Base-by-base conservation (phyloP, 2,329 filamentous ascomycete genomes). In the Fusarium solani-melongenae region DNA sequence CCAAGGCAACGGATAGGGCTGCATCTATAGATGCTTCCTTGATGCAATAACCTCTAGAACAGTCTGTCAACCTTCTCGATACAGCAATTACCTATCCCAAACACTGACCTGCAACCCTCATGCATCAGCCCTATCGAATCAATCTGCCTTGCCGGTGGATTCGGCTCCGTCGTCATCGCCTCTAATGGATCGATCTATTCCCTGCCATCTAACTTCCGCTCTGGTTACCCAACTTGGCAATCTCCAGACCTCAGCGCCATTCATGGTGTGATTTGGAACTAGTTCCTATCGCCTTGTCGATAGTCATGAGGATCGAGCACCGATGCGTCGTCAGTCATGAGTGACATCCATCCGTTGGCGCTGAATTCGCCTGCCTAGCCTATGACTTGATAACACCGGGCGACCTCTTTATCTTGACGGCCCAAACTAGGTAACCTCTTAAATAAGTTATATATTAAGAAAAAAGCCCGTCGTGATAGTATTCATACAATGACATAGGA, bases 401-500 rank as follows among this genome's bases (percentile, higher is more conserved):
- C 15, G 17, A 27, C 17, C 15, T 51, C 10, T 31, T 31, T 10
- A 31, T 31, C 29, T 31, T 31, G 29, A 31, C 29, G 29, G 8
- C 29, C 29, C 10, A 31, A 51, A 12, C 46, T 11, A 11, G 27
- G 24, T 10, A 51, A 29, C 46, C 29, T 31, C 46, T 12, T 51
- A 51, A 27, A n/a, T 27, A 51, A 29, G 24, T 27, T n/a, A 31
- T 29, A 12, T n/a, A 27, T 27, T 29, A 31, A 46, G 24, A 4
- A 51, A 29, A 29, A 51, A n/a, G 24, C 24, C 10, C 24, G 24
- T 51, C 46, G 24, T 51, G 46, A 27, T 51, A 27, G 46, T 51
- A 69, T 66, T 74, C 53, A 44, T 66, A 72, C 57, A 65, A 51
- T 44, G 62, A 68, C 66, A 62, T 62, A 62, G 39, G 49, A 60